Conservation (phyloP, 352 stramenopile genomes). For the Phytophthora vignae region DNA sequence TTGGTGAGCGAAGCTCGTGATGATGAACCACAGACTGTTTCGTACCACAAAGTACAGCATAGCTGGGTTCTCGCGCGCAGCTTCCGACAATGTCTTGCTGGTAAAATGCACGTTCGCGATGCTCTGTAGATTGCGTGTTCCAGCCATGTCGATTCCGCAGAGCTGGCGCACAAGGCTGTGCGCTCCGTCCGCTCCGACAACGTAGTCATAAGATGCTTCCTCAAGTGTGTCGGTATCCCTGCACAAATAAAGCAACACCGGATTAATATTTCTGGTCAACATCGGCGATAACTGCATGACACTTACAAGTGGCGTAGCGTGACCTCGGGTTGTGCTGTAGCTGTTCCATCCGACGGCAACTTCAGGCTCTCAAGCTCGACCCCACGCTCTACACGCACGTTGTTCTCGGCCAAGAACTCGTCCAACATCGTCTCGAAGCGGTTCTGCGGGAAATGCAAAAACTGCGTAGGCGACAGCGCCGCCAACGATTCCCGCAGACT, state of each 20-base stretch:
- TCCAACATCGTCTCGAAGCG: conserved; percentile 78
- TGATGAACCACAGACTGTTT: background rate
- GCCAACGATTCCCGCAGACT: conserved; percentile 48
- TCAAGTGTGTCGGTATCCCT: conserved; percentile 56
- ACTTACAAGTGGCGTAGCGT: conserved; percentile 61
- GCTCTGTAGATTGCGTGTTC: conserved; percentile 86
- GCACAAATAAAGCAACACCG: background rate
- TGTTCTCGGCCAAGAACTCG: conserved; percentile 55
- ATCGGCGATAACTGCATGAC: background rate
- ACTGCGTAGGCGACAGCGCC: conserved; percentile 76
- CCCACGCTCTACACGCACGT: conserved; percentile 63
- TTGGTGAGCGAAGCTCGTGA: conserved; percentile 1
- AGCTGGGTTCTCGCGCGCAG: conserved; percentile 69
- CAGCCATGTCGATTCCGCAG: conserved; percentile 76
- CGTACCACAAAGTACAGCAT: conserved; percentile 96
- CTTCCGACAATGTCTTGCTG: conserved; percentile 68
- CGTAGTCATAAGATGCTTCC: conserved; percentile 69
- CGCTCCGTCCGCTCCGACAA: conserved; percentile 93
- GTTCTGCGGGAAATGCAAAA: conserved; percentile 88
- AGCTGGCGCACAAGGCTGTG: conserved; percentile 84
- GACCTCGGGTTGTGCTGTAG: conserved; percentile 32
- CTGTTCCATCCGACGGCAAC: conserved; percentile 9
- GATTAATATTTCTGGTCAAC: conserved; percentile 3
- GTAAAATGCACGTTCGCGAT: conserved; percentile 96
- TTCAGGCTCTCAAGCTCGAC: conserved; percentile 64